Percentiles rank a stretch among this genome's conserved stretches.
Evolutionary conservation across 768 basidiomycete species (phyloP).

Genomic region (Piloderma croceum): DNA sequence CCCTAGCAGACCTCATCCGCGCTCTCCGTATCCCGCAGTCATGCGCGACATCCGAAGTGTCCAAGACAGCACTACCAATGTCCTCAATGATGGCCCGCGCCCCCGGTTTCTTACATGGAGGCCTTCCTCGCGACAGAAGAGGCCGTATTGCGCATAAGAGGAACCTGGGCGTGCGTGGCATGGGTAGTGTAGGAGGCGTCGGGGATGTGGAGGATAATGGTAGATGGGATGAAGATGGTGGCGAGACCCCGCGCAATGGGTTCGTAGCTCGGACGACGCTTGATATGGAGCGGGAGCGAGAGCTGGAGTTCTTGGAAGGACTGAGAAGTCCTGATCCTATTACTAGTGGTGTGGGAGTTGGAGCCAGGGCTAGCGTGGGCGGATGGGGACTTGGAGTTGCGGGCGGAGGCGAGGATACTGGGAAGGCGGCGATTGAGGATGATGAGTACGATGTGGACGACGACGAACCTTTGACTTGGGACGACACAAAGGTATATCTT

Average conservation of each 20-base stretch:
- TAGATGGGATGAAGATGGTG: constrained; percentile 24
- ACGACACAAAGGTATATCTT: constrained; percentile 56
- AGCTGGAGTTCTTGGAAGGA: constrained; percentile 53
- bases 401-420: constrained; percentile 44
- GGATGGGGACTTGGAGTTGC: constrained; percentile 73
- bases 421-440: constrained; percentile 46
- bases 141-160: constrained; percentile 64
- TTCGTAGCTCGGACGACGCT: constrained; percentile 29
- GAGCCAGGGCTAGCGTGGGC: constrained; percentile 47
- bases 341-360: constrained; percentile 33
- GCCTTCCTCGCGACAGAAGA: constrained; percentile 69
- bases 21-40: constrained; percentile 51
- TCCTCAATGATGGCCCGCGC: constrained; percentile 41
- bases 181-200: constrained; percentile 18
- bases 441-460: too few relatives aligned
- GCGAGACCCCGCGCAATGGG: constrained; percentile 50
- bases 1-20: constrained; percentile 61
- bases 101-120: constrained; percentile 68
- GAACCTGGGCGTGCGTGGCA: constrained; percentile 12
- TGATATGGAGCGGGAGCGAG: constrained; percentile 42
- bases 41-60: too few relatives aligned
- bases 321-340: constrained; percentile 55
- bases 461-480: constrained; percentile 61
- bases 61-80: too few relatives aligned
- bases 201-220: constrained; percentile 26